Evolutionary conservation across 352 stramenopile species (phyloP).

Genomic region (Phytophthora agathidicida): DNA sequence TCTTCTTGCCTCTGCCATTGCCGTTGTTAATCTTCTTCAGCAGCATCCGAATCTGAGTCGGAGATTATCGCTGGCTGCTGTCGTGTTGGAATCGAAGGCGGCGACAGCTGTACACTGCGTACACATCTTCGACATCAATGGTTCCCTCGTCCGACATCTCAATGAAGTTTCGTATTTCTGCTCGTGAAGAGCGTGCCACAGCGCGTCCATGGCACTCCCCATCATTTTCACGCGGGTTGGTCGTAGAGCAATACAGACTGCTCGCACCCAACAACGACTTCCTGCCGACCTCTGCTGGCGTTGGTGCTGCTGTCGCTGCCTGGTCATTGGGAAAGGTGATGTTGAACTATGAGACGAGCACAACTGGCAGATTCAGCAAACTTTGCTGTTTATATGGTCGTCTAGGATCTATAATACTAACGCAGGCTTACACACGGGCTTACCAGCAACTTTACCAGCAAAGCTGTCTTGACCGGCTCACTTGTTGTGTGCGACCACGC

Average conservation of each 20-base stretch:
- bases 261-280: too few species aligned
- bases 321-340: background rate
- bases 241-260: too few species aligned
- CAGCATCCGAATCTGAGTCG: too few species aligned
- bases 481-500: conserved; percentile 49
- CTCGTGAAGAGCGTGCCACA: background rate
- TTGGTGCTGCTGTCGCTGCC: background rate
- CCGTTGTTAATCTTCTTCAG: background rate
- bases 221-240: too few species aligned
- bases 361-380: background rate
- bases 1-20: too few species aligned
- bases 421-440: conserved; percentile 2
- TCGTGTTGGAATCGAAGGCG: background rate
- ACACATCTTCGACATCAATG: background rate
- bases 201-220: background rate
- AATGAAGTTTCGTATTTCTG: background rate
- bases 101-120: background rate
- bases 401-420: conserved; percentile 44
- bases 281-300: too few species aligned
- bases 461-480: conserved; percentile 6
- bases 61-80: background rate
- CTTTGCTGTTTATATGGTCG: conserved; percentile 20
- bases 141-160: background rate
- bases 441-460: too few species aligned
- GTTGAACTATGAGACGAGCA: background rate